Evolutionary conservation across 2,329 filamentous ascomycete genomes (phyloP).

Genomic region (Fusarium euwallaceae): DNA sequence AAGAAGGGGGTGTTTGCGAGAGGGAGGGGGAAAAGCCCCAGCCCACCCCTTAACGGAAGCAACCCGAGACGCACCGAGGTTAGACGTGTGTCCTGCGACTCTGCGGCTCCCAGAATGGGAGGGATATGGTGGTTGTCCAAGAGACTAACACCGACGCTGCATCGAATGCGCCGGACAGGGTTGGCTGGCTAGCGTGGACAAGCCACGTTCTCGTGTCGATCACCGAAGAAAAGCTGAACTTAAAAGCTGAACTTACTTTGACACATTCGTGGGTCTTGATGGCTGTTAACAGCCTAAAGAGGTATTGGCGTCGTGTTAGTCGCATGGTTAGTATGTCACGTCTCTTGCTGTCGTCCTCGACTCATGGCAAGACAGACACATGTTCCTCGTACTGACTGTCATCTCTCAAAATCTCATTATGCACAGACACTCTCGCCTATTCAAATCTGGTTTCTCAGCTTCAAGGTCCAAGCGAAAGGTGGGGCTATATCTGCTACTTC

Average conservation of each 20-base stretch:
- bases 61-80: slow-evolving; percentile 1
- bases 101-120: not conserved
- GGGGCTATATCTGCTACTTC: not conserved
- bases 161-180: not conserved
- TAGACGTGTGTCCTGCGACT: not conserved
- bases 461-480: not conserved
- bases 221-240: not conserved
- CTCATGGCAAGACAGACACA: not conserved
- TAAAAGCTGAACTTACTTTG: not conserved
- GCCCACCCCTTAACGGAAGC: not conserved
- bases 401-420: not conserved
- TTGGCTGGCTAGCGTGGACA: not conserved
- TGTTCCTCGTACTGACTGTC: not conserved
- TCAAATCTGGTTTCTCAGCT: not conserved
- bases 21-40: not conserved
- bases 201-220: slow-evolving; percentile 19
- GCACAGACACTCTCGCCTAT: not conserved
- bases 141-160: not conserved
- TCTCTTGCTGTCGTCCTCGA: not conserved
- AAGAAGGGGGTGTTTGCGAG: not conserved
- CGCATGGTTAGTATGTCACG: not conserved
- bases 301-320: not conserved
- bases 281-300: not conserved
- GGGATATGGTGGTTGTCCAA: not conserved
- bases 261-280: slow-evolving; percentile 4